Conservation (phyloP, 208 protist genomes). For the Crithidia fasciculata region DNA sequence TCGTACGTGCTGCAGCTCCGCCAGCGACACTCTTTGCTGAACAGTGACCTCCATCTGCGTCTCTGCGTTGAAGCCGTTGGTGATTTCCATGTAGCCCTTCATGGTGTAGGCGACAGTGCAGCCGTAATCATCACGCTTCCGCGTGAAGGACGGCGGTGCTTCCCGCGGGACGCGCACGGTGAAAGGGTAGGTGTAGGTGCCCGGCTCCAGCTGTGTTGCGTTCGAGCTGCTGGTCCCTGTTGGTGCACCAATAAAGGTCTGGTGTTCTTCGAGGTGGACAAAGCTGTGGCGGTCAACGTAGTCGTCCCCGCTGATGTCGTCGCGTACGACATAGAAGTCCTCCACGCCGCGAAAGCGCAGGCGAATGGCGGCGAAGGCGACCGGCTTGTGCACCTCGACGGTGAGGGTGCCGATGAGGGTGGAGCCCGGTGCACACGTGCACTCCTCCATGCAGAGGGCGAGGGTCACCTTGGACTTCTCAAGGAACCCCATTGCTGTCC, state of each 20-base stretch:
- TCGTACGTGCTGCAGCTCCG: slow-evolving; percentile 12
- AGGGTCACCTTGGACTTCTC: slow-evolving; percentile 14
- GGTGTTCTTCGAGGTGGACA: not conserved
- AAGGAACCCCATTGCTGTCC: slow-evolving; percentile 4
- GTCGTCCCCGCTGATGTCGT: not conserved
- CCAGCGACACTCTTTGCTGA: not conserved
- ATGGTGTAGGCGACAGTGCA: slow-evolving; percentile 4
- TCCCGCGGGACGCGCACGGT: not conserved
- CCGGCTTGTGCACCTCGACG: slow-evolving; percentile 9
- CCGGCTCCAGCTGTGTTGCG: slow-evolving; percentile 12
- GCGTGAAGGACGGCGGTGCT: slow-evolving; percentile 5
- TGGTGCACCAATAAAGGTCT: slow-evolving; percentile 7
- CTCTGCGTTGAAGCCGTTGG: slow-evolving; percentile 7
- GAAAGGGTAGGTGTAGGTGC: slow-evolving; percentile 18
- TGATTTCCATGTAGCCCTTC: slow-evolving; percentile 15
- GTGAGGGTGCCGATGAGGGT: not conserved
- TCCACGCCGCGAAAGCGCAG: slow-evolving; percentile 10
- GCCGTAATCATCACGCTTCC: not conserved
- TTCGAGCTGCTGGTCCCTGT: not conserved
- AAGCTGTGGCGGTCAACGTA: not conserved
- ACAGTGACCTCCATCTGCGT: not conserved
- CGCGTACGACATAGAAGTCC: not conserved
- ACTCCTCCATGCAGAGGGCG: not conserved
- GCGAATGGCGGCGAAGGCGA: slow-evolving; percentile 9
- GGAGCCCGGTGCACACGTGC: not conserved